Evolutionary conservation across 495 filamentous ascomycete species (phyloP), one percentile per base, ranked within the genome.

Genomic region (Astrothelium macrocarpum): DNA sequence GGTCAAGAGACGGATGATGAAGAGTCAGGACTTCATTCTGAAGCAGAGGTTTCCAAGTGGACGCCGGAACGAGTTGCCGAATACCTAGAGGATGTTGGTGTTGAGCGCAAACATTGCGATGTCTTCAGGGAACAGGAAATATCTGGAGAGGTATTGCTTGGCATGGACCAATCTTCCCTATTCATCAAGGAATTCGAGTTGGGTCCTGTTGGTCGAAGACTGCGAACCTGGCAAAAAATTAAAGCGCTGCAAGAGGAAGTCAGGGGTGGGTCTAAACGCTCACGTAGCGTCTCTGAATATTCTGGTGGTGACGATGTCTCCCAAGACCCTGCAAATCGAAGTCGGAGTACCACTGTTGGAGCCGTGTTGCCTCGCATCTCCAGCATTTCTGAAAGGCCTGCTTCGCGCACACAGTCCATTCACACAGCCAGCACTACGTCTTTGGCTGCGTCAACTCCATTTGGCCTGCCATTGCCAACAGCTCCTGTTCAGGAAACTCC

Each of bases 111-210:
- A 60, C 92, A 96, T 66, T 97, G 95, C 73, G 87, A 93, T 49
- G 87, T 97, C 11, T 99, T 99, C 69, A 81, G 87, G 67, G 91
- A 97, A 68, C 91, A 99, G 76, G 95, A 99, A 74, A 96, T 99
- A 62, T 85, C 88, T 14, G 95, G 95, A 39, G 90, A 97, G 65
- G 91, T 97, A 14, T 76, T 99, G 18, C 77, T 99, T 59, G 90
- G 90, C 25, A 95, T 99, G 92, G 88, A 95, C 66, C 95, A 97
- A 73, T 85, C 88, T 29, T 91, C 91, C 34, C 75, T 97, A 2
- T 92, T 96, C 72, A 84, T 97, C 76, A 96, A 96, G 74, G 93
- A 94, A 61, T 91, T 97, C 66, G 90, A 97, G 60, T 82, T 99
- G 67, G 95, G 95, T 12, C 88, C 92, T 11, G 89, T 97, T 64